Percentiles rank a stretch among this genome's conserved stretches.
phyloP scores from a whole-genome alignment of 139 green algal species.

The Nannochloris sp. region DNA sequence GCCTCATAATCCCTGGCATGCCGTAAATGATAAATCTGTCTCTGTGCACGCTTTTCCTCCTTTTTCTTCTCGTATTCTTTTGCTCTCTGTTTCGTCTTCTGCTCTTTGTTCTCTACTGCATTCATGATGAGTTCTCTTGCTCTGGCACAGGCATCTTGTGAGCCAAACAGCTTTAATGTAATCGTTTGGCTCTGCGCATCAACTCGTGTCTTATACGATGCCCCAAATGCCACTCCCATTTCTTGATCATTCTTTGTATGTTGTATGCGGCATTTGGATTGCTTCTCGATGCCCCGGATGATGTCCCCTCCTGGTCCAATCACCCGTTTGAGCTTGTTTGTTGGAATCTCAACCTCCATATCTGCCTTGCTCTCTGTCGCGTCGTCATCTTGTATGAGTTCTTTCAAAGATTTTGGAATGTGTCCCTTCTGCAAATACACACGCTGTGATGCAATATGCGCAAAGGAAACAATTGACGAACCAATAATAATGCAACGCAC shows the following conservation, averaged over 20 bases:
- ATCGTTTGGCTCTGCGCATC: conserved; percentile 34
- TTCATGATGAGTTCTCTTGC: conserved; percentile 57
- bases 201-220: conserved; percentile 17
- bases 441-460: conserved; percentile 10
- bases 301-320: conserved; percentile 64
- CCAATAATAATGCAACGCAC: neutral
- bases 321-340: conserved; percentile 72
- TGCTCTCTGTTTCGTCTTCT: conserved; percentile 74
- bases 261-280: conserved; percentile 68
- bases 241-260: conserved; percentile 69
- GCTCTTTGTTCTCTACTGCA: conserved; percentile 59
- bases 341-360: conserved; percentile 46
- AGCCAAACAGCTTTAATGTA: conserved; percentile 71
- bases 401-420: conserved; percentile 14
- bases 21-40: conserved; percentile 77
- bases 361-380: conserved; percentile 53
- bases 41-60: conserved; percentile 45
- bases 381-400: conserved; percentile 30
- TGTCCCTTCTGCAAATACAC: conserved; percentile 31
- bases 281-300: conserved; percentile 75
- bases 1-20: conserved; percentile 68
- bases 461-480: conserved; percentile 16
- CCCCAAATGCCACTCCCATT: conserved; percentile 55
- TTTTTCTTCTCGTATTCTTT: conserved; percentile 72
- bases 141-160: conserved; percentile 45